Evolutionary conservation across 2,329 filamentous ascomycete species (phyloP).

Genomic region (Fusarium torreyae): DNA sequence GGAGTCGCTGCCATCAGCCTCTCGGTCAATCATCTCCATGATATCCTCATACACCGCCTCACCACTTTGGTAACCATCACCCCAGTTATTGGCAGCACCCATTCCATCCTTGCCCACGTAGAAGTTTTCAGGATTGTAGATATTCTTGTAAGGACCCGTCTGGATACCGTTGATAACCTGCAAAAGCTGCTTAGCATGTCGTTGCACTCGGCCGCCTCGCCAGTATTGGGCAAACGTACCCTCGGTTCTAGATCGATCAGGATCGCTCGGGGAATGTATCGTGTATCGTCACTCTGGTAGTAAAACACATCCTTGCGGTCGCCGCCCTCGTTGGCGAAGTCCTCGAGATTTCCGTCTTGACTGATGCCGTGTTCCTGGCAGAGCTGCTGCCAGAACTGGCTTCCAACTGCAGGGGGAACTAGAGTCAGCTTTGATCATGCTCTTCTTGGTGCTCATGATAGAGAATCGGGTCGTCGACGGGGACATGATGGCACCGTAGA

Average conservation of each 20-base stretch:
- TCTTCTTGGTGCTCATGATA: neutral
- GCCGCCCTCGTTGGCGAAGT: slow-evolving; percentile 97
- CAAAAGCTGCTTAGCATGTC: slow-evolving; percentile 27
- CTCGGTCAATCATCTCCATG: slow-evolving; percentile 99
- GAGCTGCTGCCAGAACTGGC: slow-evolving; percentile 98
- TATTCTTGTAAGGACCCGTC: slow-evolving; percentile 94
- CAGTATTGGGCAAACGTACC: slow-evolving; percentile 60
- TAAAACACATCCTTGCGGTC: slow-evolving; percentile 99
- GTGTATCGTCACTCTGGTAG: slow-evolving; percentile 98
- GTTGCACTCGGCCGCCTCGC: neutral
- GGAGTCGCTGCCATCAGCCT: slow-evolving; percentile 97
- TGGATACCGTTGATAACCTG: slow-evolving; percentile 92
- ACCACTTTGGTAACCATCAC: slow-evolving; percentile 93
- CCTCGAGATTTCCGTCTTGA: slow-evolving; percentile 95
- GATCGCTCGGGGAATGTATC: slow-evolving; percentile 97
- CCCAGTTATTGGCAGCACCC: slow-evolving; percentile 98
- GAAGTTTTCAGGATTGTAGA: slow-evolving; percentile 99
- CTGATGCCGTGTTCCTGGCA: slow-evolving; percentile 99
- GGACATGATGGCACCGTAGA: neutral
- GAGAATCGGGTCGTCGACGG: neutral
- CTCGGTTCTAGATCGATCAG: slow-evolving; percentile 95
- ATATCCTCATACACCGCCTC: slow-evolving; percentile 95
- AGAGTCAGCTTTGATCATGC: slow-evolving; percentile 54
- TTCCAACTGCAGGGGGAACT: slow-evolving; percentile 76
- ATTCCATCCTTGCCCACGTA: slow-evolving; percentile 95